Percentiles rank a stretch among this genome's conserved stretches.
Evolutionary conservation across 2,329 filamentous ascomycete species (phyloP).

Genomic region (Zymoseptoria ardabiliae): DNA sequence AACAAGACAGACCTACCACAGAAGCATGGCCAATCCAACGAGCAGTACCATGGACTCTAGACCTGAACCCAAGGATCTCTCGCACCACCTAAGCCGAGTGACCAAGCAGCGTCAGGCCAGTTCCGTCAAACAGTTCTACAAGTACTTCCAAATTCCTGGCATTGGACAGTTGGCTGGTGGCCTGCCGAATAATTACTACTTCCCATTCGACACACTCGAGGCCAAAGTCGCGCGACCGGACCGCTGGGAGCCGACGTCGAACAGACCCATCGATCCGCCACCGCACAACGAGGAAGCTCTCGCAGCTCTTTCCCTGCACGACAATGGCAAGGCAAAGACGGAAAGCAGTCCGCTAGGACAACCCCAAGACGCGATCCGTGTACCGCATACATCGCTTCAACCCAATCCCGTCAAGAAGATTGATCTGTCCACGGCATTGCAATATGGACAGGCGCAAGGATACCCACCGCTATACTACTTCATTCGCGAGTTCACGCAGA

Average conservation of each 20-base stretch:
- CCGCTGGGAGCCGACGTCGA: conserved; percentile 65
- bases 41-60: conserved; percentile 1
- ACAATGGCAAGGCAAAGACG: conserved; percentile 9
- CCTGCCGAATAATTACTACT: conserved; percentile 72
- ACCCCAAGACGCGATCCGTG: conserved; percentile 44
- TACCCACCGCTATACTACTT: conserved; percentile 74
- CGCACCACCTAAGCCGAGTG: conserved; percentile 67
- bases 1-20: not conserved
- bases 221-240: conserved; percentile 67
- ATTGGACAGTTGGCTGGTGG: conserved; percentile 57
- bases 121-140: conserved; percentile 74
- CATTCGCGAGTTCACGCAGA: conserved; percentile 67
- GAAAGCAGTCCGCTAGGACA: conserved; percentile 29
- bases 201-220: conserved; percentile 86
- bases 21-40: not conserved
- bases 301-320: conserved; percentile 10
- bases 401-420: conserved; percentile 61
- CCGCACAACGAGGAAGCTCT: conserved; percentile 28
- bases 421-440: conserved; percentile 72
- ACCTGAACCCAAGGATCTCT: conserved; percentile 61
- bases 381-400: conserved; percentile 60
- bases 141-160: conserved; percentile 63
- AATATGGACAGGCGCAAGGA: conserved; percentile 78
- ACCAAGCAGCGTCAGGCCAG: conserved; percentile 60
- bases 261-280: conserved; percentile 48